Conservation (phyloP, 2,329 filamentous ascomycete species). For the Penicillium hordei region DNA sequence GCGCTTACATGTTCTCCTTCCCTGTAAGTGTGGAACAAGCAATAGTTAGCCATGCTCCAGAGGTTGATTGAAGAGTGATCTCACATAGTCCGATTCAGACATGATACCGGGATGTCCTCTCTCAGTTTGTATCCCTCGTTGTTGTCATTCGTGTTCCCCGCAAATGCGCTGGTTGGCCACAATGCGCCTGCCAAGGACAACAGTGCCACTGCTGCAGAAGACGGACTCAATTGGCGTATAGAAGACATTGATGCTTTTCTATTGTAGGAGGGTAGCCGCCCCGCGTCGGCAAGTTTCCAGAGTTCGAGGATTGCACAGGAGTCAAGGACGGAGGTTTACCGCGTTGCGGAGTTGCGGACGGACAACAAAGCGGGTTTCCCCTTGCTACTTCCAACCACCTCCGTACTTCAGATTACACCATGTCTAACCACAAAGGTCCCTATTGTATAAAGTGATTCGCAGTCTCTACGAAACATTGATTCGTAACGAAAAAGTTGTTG, state of each 20-base stretch:
- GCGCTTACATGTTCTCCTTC: slow-evolving; percentile 29
- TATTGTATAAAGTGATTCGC: not conserved
- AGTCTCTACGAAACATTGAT: not conserved
- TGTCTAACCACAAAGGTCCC: not conserved
- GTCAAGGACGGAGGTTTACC: slow-evolving; percentile 20
- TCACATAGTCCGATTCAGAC: slow-evolving; percentile 72
- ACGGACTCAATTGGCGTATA: slow-evolving; percentile 7
- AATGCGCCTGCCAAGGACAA: slow-evolving; percentile 20
- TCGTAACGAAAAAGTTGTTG: not conserved
- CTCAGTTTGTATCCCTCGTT: slow-evolving; percentile 50
- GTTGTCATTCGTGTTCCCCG: slow-evolving; percentile 23
- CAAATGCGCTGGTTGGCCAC: slow-evolving; percentile 25
- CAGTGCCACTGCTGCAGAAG: slow-evolving; percentile 12
- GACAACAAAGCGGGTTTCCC: slow-evolving; percentile 8
- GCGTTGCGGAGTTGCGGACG: slow-evolving; percentile 13
- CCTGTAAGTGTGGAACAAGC: slow-evolving; percentile 6
- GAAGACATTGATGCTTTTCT: slow-evolving; percentile 11
- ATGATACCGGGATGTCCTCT: slow-evolving; percentile 67
- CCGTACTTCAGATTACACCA: not conserved
- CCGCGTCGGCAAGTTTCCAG: slow-evolving; percentile 17
- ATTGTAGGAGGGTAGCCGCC: slow-evolving; percentile 3
- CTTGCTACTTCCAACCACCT: not conserved
- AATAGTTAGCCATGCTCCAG: slow-evolving; percentile 7
- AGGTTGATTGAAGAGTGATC: slow-evolving; percentile 31
- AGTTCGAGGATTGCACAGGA: slow-evolving; percentile 13